Base-by-base conservation (phyloP, 148 eudicot species). In the Pharnaceum exiguum region DNA sequence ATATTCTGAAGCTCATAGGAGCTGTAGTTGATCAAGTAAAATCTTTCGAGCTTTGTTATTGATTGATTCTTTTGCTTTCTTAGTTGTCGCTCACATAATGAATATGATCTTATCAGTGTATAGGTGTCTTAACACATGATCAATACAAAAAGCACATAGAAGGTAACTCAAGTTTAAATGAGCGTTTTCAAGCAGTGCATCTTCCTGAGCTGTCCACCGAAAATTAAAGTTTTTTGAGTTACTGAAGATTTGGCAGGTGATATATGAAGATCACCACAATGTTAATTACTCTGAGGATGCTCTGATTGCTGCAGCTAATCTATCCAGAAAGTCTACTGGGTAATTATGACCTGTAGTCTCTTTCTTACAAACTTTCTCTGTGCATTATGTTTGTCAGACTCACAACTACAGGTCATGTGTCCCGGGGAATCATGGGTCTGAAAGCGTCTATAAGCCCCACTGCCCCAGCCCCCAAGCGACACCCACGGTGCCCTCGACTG, bases 211-310 rank as follows among this genome's bases (percentile, higher is more conserved):
- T 75, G 10, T 56, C 70, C 51, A 67, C 70, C 2, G 75, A 73
- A 9, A 78, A n/a, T n/a, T n/a, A n/a, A n/a, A 77, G 67, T 67
- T 72, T 18, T 66, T 73, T 18, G 59, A 47, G 59, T 65, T 77
- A 11, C 42, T 77, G 42, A 77, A 57, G 60, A 75, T 66, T 19
- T 66, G 73, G 24, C 54, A 63, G 5, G 78, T 62, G 15, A 57
- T 72, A 25, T 73, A 77, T 37, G 82, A 77, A 55, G 71, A 59
- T 28, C 82, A 77, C 67, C 82, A 77, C 63, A 77, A 73, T 54
- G 70, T 77, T 27, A 62, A 38, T 7, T 77, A 73, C 30, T 69
- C 72, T 2, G 75, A 77, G 17, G 78, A 66, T 30, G 67, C 82
- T 3, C 7, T 77, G 33, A 75, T 57, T 17, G 57, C 75, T 43